phyloP scores from a whole-genome alignment of 805 yeast genomes.

The Wickerhamomyces queroliae region DNA sequence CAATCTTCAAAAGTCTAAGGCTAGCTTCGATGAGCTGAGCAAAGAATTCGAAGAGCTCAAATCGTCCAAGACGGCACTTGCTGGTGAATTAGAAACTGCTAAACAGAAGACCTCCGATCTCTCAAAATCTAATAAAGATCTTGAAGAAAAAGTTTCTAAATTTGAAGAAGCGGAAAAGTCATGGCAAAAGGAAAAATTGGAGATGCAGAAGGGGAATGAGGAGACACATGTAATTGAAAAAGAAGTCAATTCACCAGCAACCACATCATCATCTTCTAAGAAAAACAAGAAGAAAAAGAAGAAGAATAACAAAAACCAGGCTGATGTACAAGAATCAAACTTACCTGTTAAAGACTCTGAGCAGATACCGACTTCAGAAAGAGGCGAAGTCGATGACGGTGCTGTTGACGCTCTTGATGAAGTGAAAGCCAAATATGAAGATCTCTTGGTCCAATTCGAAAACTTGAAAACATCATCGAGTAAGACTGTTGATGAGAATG shows the following conservation, averaged over 20 bases:
- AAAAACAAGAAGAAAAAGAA: conserved; percentile 3
- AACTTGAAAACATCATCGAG: conserved; percentile 7
- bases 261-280: neutral
- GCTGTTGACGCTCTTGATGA: no score
- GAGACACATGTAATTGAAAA: neutral
- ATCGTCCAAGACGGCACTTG: no score
- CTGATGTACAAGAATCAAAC: no score
- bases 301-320: neutral
- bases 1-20: no score
- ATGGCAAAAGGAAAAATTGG: no score
- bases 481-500: conserved; percentile 1
- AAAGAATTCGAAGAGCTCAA: no score
- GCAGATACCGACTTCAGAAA: neutral
- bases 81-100: no score
- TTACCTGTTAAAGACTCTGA: neutral
- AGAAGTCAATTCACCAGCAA: neutral
- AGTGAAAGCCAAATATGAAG: conserved; percentile 7
- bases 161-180: no score
- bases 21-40: no score
- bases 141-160: no score
- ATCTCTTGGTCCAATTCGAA: conserved; percentile 4
- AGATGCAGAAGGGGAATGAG: conserved; percentile 2
- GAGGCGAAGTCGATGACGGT: neutral
- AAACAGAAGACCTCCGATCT: no score
- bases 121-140: no score